phyloP scores from a whole-genome alignment of 495 filamentous ascomycete species.

The Daldinia vernicosa region DNA sequence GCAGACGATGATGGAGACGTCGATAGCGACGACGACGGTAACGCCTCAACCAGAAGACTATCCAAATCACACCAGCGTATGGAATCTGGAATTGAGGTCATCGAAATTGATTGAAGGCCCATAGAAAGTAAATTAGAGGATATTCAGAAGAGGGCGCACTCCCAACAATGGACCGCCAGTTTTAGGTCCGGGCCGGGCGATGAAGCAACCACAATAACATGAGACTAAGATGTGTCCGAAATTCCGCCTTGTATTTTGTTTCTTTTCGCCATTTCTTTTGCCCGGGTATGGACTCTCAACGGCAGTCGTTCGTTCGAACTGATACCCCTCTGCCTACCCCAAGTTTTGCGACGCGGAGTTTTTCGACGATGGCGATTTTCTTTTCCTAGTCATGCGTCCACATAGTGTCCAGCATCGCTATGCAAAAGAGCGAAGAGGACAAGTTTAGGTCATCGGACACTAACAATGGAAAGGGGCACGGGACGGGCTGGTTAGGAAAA shows the following conservation, averaged over 20 bases:
- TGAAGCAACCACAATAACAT: background rate
- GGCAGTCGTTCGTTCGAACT: slow-evolving; percentile 19
- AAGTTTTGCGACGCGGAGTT: slow-evolving; percentile 21
- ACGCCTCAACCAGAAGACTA: background rate
- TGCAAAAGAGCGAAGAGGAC: background rate
- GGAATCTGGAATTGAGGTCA: slow-evolving; percentile 26
- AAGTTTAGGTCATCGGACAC: background rate
- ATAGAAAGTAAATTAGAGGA: background rate
- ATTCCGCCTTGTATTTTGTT: background rate
- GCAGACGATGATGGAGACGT: slow-evolving; percentile 41
- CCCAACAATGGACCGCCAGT: background rate
- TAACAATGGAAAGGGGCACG: background rate
- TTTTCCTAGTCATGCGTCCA: background rate
- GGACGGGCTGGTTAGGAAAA: background rate
- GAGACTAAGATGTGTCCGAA: background rate
- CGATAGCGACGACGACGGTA: slow-evolving; percentile 31
- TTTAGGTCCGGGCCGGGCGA: background rate
- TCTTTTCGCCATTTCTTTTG: slow-evolving; percentile 5
- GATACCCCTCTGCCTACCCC: slow-evolving; percentile 30
- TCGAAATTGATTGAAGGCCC: slow-evolving; percentile 36
- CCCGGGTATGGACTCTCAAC: slow-evolving; percentile 7
- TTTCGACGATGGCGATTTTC: slow-evolving; percentile 13
- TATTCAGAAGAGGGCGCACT: background rate
- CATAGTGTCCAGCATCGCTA: background rate
- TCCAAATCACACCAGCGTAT: slow-evolving; percentile 3